Percentiles rank a stretch among this genome's conserved stretches.
These are phyloP conservation scores for Chlorella sp. DNA, from an alignment of 139 green algal species.

Conservation along the genomic window DNA sequence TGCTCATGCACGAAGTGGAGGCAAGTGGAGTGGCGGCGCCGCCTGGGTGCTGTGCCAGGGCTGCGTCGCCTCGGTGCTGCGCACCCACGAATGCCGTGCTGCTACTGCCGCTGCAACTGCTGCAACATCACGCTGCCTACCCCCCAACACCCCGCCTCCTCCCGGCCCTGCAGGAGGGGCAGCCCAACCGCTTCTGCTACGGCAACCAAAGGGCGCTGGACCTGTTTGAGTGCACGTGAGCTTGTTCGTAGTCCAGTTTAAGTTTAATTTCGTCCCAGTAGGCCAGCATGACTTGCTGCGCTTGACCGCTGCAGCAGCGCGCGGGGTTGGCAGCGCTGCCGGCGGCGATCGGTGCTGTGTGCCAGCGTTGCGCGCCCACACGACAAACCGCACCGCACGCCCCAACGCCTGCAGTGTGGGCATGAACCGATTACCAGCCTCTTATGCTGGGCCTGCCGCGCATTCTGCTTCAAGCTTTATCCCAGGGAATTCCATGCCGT, in stretches of 20 bases:
- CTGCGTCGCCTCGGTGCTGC: background rate
- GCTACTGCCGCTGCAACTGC: background rate
- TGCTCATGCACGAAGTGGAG: slow-evolving; percentile 46
- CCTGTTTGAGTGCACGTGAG: slow-evolving; percentile 46
- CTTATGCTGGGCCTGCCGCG: background rate
- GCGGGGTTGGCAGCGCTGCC: too few species aligned
- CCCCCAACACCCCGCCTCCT: too few species aligned
- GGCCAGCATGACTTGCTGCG: too few species aligned
- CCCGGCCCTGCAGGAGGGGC: slow-evolving; percentile 8
- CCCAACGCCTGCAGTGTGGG: background rate
- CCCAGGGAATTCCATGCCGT: too few species aligned
- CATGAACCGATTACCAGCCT: too few species aligned
- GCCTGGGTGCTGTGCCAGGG: background rate
- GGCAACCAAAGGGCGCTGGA: slow-evolving; percentile 41
- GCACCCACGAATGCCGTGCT: background rate
- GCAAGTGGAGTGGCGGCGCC: background rate
- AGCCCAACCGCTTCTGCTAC: slow-evolving; percentile 37
- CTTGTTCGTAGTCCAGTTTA: background rate
- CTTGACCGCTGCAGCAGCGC: too few species aligned
- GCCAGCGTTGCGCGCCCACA: background rate
- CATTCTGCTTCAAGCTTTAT: too few species aligned
- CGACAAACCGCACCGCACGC: background rate
- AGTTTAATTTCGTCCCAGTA: too few species aligned
- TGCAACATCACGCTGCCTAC: too few species aligned
- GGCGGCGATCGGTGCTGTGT: too few species aligned